Evolutionary conservation across 2,329 filamentous ascomycete genomes (phyloP), one percentile per base, ranked within the genome.

Genomic region (Sarocladium kiliense): DNA sequence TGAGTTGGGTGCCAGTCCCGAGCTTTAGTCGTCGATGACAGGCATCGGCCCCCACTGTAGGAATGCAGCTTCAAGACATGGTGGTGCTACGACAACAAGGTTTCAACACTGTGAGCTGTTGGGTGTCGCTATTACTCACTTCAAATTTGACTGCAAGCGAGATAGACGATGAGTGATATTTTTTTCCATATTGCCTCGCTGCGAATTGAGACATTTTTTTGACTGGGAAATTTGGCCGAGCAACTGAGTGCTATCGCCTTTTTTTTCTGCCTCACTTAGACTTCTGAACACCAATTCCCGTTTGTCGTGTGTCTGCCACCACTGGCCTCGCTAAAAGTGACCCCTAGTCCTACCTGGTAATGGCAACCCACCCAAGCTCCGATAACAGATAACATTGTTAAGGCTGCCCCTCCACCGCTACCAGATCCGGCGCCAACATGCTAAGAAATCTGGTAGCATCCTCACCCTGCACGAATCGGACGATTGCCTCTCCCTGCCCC

Each of bases 311-410:
- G 5, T 39, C 12, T 9, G 16, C 36, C 16, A 39, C 30, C 30
- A 34, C 30, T 34, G 9, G 30, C 30, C 16, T 34, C 30, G 30
- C 16, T 16, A 34, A 16, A 34, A 34, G 30, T 9, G 16, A 16
- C 30, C n/a, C n/a, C n/a, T 34, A 34, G 16, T 9, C 16, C n/a
- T n/a, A n/a, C n/a, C n/a, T n/a, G n/a, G n/a, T n/a, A n/a, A n/a
- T n/a, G n/a, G n/a, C n/a, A n/a, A n/a, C n/a, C n/a, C n/a, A n/a
- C n/a, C n/a, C 36, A 39, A 39, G 36, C 36, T n/a, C 44, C 19
- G 44, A 47, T 47, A 47, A 47, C 23, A 47, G 44, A 47, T n/a
- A n/a, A n/a, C n/a, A n/a, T 47, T 47, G 44, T 47, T 47, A 47
- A 47, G 44, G 44, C 18, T 47, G 44, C 23, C 23, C 44, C 44